Percentiles rank a stretch among this genome's conserved stretches.
phyloP scores from a whole-genome alignment of 2,329 filamentous ascomycete species.

The Elsinoe necatrix region DNA sequence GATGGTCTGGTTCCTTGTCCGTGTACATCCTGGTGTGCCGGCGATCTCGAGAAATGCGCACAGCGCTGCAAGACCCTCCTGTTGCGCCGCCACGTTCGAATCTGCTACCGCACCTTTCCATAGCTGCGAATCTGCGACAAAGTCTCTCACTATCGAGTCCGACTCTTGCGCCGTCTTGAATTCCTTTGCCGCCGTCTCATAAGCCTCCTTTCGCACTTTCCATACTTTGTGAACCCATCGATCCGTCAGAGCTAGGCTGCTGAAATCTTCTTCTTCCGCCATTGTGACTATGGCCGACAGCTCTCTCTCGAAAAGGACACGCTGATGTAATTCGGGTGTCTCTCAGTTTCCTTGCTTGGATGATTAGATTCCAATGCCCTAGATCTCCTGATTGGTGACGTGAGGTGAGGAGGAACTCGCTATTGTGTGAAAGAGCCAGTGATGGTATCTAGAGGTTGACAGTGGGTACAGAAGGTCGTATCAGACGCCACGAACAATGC shows the following conservation, averaged over 20 bases:
- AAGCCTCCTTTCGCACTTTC: constrained; percentile 94
- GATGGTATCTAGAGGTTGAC: background rate
- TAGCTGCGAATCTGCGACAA: constrained; percentile 70
- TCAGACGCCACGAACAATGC: background rate
- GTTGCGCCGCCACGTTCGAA: constrained; percentile 93
- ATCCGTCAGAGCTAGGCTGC: constrained; percentile 66
- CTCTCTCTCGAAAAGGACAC: background rate
- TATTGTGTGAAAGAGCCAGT: background rate
- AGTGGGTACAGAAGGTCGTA: background rate
- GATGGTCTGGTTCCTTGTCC: constrained; percentile 67
- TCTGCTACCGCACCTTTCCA: constrained; percentile 92
- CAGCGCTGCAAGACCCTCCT: constrained; percentile 79
- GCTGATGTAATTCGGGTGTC: background rate
- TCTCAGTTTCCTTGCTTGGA: background rate
- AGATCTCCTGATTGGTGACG: background rate
- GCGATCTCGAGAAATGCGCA: constrained; percentile 91
- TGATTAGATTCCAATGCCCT: background rate
- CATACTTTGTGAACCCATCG: constrained; percentile 87
- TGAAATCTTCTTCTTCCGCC: constrained; percentile 79
- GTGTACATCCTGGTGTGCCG: constrained; percentile 63
- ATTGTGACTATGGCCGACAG: constrained; percentile 40
- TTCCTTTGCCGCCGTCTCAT: constrained; percentile 82
- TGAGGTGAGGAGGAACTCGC: background rate
- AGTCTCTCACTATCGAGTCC: constrained; percentile 78
- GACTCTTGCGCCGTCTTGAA: constrained; percentile 79